Evolutionary conservation across 163 green algal genomes (phyloP).

Genomic region (Chloromonas sp.): DNA sequence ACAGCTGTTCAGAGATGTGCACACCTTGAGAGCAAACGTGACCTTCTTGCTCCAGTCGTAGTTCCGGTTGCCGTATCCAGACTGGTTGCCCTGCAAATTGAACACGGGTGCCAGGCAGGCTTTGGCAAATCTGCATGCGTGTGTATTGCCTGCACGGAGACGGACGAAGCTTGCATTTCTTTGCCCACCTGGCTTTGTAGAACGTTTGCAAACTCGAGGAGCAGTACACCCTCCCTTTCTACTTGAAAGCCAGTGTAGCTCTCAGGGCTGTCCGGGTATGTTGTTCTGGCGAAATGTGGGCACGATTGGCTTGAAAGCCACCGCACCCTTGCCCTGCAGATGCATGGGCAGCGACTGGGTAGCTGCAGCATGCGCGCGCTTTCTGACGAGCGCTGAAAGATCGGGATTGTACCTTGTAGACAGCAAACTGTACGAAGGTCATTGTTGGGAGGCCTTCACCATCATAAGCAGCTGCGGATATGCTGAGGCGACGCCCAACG

Average conservation of each 20-base stretch:
- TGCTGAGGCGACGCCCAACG: too few species aligned
- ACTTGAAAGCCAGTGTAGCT: not conserved
- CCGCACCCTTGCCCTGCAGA: not conserved
- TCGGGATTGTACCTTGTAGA: not conserved
- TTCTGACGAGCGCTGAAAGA: too few species aligned
- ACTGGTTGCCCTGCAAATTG: too few species aligned
- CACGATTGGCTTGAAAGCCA: not conserved
- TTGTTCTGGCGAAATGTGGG: not conserved
- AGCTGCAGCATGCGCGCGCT: too few species aligned
- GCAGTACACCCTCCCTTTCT: not conserved
- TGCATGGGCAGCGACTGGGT: not conserved
- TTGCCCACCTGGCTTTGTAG: too few species aligned
- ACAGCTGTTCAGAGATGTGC: too few species aligned
- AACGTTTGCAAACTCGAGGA: not conserved
- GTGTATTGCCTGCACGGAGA: too few species aligned
- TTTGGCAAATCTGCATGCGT: too few species aligned
- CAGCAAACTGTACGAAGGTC: not conserved
- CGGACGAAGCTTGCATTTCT: too few species aligned
- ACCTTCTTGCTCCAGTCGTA: not conserved
- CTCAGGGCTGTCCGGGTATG: not conserved
- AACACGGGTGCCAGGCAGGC: too few species aligned
- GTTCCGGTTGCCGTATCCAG: not conserved
- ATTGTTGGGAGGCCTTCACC: not conserved
- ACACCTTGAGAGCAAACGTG: not conserved
- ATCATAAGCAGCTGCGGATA: too few species aligned